Evolutionary conservation across 805 yeast genomes (phyloP).

Genomic region (Pichia kluyveri): DNA sequence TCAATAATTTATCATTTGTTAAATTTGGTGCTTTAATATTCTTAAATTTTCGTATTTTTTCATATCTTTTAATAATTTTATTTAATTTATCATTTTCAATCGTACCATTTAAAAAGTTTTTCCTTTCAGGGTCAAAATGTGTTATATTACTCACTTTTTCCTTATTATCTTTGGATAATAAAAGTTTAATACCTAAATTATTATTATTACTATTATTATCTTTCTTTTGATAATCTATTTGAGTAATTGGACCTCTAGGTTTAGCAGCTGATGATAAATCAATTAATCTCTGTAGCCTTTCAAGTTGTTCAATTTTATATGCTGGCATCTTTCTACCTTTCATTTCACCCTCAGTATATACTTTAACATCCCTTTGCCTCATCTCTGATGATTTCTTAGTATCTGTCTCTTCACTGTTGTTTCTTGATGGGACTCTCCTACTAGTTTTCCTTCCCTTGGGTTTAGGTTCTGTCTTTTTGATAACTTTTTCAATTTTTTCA

Average conservation of each 20-base stretch:
- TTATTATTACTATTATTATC: background rate
- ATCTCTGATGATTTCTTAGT: background rate
- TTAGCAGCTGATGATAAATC: slow-evolving; percentile 12
- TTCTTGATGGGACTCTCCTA: background rate
- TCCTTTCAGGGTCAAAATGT: slow-evolving; percentile 12
- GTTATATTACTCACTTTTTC: slow-evolving; percentile 11
- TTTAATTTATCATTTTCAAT: background rate
- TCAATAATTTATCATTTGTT: slow-evolving; percentile 6
- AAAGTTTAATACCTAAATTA: background rate
- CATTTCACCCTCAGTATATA: background rate
- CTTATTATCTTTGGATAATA: slow-evolving; percentile 2
- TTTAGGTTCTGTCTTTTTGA: background rate
- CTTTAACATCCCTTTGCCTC: background rate
- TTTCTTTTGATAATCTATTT: background rate
- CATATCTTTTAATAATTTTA: background rate
- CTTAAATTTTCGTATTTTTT: slow-evolving; percentile 2
- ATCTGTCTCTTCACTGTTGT: background rate
- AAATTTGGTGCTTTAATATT: slow-evolving; percentile 3
- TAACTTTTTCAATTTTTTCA: background rate
- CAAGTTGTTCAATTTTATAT: slow-evolving; percentile 11
- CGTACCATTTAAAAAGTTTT: background rate
- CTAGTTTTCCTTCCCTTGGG: background rate
- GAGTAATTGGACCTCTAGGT: slow-evolving; percentile 11
- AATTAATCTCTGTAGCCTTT: slow-evolving; percentile 7
- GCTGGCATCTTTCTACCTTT: slow-evolving; percentile 9